Base-by-base conservation (phyloP, 1,139 yeast species). In the Trichomonascaceae sp. region DNA sequence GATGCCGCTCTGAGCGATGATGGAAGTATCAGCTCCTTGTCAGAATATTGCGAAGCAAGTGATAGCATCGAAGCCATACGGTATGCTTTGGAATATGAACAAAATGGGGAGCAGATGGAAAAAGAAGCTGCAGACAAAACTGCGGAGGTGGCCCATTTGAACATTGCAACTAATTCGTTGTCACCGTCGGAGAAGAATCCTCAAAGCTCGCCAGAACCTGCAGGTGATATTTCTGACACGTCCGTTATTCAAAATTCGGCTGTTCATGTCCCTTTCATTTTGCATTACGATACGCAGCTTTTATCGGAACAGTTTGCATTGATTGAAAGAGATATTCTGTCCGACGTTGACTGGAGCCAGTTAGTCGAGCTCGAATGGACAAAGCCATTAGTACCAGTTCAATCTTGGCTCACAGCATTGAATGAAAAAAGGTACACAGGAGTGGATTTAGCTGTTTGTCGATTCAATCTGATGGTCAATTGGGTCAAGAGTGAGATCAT, bases 341-440 rank as follows among this genome's bases (percentile, higher is more conserved):
- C 82, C 53, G 96, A 89, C 62, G 79, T 93, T 48, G 98, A 91
- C 68, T 91, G 98, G 98, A 85, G 84, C 65, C 96, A 89, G 62
- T 75, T 91, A 53, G 78, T 91, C 53, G 95, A 89, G 62, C 72
- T 87, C 60, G 79, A 82, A 55, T 87, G 96, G 90, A 80, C 80
- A 58, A 80, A 80, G 57, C 81, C 82, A 45, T 72, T 87, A 47
- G 61, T 78, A 1, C 85, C 91, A 0, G 84, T 84, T n/a, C 84
- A 83, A 59, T 86, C 95, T 65, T 93, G 99, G 99, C 73, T 90
- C 30, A 87, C 84, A 61, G 77, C 88, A 41, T 74, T 91, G 50
- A 81, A 85, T 1, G 81, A 83, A 60, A 83, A 83, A 53, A 80
- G 79, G 56, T 59, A 62, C 20, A 63, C 83, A 36, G 96, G 97